Percentiles rank a stretch among this genome's conserved stretches.
phyloP scores from a whole-genome alignment of 345 rosid genomes.

The Durio zibethinus region DNA sequence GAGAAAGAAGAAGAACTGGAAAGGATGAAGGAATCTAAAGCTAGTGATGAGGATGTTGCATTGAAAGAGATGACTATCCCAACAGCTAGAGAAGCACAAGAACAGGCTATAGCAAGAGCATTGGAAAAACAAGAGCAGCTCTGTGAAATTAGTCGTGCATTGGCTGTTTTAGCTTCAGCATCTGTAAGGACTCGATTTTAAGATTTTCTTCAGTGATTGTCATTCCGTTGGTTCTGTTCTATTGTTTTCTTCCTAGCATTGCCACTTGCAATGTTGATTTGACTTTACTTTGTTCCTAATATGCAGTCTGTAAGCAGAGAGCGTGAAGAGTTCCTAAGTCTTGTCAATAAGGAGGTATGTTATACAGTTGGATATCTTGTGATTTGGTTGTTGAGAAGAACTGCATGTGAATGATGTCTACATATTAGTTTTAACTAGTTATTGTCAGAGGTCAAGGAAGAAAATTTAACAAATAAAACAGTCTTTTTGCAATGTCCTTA shows the following conservation, averaged over 20 bases:
- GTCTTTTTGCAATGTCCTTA: not conserved
- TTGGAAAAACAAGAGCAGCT: slow-evolving; percentile 73
- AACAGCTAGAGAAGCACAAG: slow-evolving; percentile 68
- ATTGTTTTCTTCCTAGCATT: slow-evolving; percentile 3
- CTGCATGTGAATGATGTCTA: not conserved
- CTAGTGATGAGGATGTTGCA: slow-evolving; percentile 64
- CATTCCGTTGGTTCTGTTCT: not conserved
- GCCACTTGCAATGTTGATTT: slow-evolving; percentile 10
- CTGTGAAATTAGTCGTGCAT: slow-evolving; percentile 76
- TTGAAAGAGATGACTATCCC: slow-evolving; percentile 66
- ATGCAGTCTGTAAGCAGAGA: slow-evolving; percentile 82
- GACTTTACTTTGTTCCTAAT: slow-evolving; percentile 21
- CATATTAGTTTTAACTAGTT: not conserved
- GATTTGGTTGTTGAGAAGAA: not conserved
- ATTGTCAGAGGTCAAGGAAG: not conserved
- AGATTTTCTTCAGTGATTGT: not conserved
- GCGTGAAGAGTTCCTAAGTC: slow-evolving; percentile 81
- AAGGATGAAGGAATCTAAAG: slow-evolving; percentile 53
- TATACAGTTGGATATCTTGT: slow-evolving; percentile 7
- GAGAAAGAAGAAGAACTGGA: slow-evolving; percentile 72
- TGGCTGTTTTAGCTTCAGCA: slow-evolving; percentile 89
- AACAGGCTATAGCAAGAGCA: slow-evolving; percentile 67
- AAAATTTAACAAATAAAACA: not conserved
- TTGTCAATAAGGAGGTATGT: slow-evolving; percentile 88
- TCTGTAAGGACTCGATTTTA: slow-evolving; percentile 51